Evolutionary conservation across 495 filamentous ascomycete species (phyloP), one percentile per base, ranked within the genome.

Genomic region (Viridothelium virens): DNA sequence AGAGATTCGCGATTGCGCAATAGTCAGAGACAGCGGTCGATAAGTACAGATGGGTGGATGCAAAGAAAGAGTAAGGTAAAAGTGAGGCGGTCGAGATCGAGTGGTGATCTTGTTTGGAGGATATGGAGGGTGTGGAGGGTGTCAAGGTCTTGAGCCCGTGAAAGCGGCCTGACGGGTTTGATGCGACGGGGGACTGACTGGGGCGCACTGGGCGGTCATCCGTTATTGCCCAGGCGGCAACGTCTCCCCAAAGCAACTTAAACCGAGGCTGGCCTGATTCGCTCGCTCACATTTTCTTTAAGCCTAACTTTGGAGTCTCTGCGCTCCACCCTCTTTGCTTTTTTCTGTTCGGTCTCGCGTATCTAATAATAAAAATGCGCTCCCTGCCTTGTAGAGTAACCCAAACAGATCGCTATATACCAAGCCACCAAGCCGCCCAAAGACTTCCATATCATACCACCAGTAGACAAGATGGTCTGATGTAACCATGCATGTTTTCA

Each of bases 101-200:
- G 25, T 36, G 25, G 53, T 10, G n/a, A 34, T 18, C 4, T 59
- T 59, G 53, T 59, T 59, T 59, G 53, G 31, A 59, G 53, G 31
- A 36, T 7, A 31, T 33, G 18, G 18, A 18, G 11, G 25, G 48
- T 18, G 18, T 7, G 53, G 11, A 53, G 18, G 18, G 11, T 25
- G 48, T 18, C 11, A 7, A 9, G n/a, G 31, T 34, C 33, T 34
- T 7, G 53, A 36, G 53, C 53, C 53, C 53, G 53, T 59, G 25
- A 59, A 59, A 59, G 53, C 53, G 53, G 53, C 53, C 53, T 59
- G 53, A 59, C 53, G 53, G 53, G 53, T n/a, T 59, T 9, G 53
- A 59, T 59, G 53, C 53, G 53, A 59, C 53, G 53, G 53, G 25
- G 53, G 36, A 59, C 25, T 25, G 25, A 25, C 25, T 25, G 25